A percentile compares a stretch with the other conserved stretches of the same genome.
Evolutionary conservation across 2,329 filamentous ascomycete genomes (phyloP).

Genomic region (Neonectria ditissima): DNA sequence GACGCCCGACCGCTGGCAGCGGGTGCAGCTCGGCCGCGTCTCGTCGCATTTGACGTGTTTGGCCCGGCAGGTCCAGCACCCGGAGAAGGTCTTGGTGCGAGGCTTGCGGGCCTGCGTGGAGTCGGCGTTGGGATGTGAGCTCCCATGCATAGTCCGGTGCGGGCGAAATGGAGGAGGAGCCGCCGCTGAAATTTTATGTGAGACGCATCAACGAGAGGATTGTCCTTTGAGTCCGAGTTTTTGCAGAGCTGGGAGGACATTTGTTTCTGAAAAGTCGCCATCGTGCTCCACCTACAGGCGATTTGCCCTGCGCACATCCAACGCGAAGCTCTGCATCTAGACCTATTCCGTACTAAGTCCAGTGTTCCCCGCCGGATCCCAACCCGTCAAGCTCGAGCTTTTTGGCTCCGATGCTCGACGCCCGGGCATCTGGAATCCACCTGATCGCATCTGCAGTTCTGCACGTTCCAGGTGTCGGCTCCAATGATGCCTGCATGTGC

Average conservation of each 20-base stretch:
- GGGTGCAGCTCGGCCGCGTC: conserved; percentile 34
- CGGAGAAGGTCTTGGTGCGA: conserved; percentile 44
- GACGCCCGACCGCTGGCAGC: conserved; percentile 35
- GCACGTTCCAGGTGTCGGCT: background rate
- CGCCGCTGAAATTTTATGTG: background rate
- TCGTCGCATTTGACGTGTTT: conserved; percentile 47
- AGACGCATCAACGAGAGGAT: background rate
- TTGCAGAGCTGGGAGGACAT: too few relatives aligned
- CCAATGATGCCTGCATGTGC: conserved; percentile 2
- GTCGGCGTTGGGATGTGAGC: conserved; percentile 16
- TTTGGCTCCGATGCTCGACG: conserved; percentile 1
- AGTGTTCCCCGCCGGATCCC: conserved; percentile 18
- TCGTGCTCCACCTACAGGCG: background rate
- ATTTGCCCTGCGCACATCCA: background rate
- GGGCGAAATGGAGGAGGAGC: background rate
- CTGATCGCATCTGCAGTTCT: conserved; percentile 17
- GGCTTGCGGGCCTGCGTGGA: conserved; percentile 35
- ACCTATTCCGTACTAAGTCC: background rate
- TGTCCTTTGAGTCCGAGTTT: background rate
- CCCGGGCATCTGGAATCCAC: conserved; percentile 21
- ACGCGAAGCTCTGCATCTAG: background rate
- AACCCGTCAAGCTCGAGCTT: background rate
- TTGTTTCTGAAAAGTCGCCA: conserved; percentile 3
- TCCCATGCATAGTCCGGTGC: conserved; percentile 28
- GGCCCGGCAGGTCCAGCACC: conserved; percentile 44